Conservation (phyloP, 2,329 filamentous ascomycete genomes). For the Calonectria pteridis region DNA sequence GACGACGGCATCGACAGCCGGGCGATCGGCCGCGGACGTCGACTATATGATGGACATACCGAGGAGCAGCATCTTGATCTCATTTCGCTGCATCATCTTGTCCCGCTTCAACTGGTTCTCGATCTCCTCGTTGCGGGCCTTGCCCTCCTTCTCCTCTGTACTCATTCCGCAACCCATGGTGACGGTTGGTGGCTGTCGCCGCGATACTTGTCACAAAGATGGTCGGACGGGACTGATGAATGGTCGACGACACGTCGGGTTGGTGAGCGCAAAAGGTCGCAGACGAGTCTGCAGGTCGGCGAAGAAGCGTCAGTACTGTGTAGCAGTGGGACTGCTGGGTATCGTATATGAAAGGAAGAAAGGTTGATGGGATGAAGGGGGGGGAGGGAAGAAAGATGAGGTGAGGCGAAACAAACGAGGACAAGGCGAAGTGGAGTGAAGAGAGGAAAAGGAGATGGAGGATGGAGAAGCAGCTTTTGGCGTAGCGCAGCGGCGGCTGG, state of each 20-base stretch:
- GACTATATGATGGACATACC: conserved; percentile 66
- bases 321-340: conserved; percentile 33
- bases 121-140: conserved; percentile 99
- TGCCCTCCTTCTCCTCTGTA: conserved; percentile 99
- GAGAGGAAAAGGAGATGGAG: conserved; percentile 46
- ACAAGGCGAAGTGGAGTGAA: conserved; percentile 44
- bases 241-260: conserved; percentile 36
- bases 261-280: conserved; percentile 34
- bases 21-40: not conserved
- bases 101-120: conserved; percentile 99
- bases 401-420: conserved; percentile 39
- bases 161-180: conserved; percentile 99
- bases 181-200: conserved; percentile 56
- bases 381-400: conserved; percentile 38
- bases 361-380: conserved; percentile 29
- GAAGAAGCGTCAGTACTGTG: conserved; percentile 29
- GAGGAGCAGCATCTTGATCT: conserved; percentile 99
- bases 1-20: no score
- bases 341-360: conserved; percentile 38
- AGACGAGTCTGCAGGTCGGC: conserved; percentile 31
- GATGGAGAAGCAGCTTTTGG: conserved; percentile 44
- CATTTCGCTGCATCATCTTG: conserved; percentile 98
- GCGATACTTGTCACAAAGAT: conserved; percentile 28
- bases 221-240: conserved; percentile 25
- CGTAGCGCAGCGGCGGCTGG: conserved; percentile 43